These are phyloP conservation scores for Aspergillus sp. DNA, from an alignment of 2,329 filamentous ascomycete genomes.

Conservation along the genomic window DNA sequence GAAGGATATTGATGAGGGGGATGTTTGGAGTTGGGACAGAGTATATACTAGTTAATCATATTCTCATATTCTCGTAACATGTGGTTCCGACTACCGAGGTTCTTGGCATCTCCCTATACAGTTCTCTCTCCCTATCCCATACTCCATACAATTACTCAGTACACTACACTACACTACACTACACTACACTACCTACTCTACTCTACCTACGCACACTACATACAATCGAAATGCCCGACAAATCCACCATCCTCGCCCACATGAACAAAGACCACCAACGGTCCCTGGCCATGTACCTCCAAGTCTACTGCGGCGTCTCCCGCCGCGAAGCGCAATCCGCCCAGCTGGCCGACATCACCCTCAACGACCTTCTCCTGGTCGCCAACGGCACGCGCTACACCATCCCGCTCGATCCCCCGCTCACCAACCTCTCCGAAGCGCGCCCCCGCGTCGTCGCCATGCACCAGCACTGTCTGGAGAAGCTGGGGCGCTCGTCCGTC, in stretches of 20 bases:
- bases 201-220: neutral
- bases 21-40: too few relatives aligned
- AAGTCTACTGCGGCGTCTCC: conserved; percentile 64
- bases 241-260: conserved; percentile 67
- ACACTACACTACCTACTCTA: neutral
- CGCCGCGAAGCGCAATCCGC: conserved; percentile 56
- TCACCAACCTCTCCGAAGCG: conserved; percentile 66
- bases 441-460: conserved; percentile 72
- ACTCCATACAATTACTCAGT: too few relatives aligned
- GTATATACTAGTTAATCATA: too few relatives aligned
- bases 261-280: conserved; percentile 82
- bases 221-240: conserved; percentile 41
- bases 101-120: too few relatives aligned
- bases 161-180: neutral
- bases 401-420: conserved; percentile 68
- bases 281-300: conserved; percentile 75
- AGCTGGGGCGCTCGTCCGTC: conserved; percentile 61
- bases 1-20: too few relatives aligned
- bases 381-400: conserved; percentile 45
- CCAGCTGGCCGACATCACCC: conserved; percentile 63
- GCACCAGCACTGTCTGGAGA: conserved; percentile 59
- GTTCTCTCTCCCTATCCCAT: too few relatives aligned
- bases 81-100: too few relatives aligned
- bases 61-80: too few relatives aligned
- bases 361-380: conserved; percentile 63